phyloP scores from a whole-genome alignment of 352 stramenopile genomes.

The Phytophthora fragariae region DNA sequence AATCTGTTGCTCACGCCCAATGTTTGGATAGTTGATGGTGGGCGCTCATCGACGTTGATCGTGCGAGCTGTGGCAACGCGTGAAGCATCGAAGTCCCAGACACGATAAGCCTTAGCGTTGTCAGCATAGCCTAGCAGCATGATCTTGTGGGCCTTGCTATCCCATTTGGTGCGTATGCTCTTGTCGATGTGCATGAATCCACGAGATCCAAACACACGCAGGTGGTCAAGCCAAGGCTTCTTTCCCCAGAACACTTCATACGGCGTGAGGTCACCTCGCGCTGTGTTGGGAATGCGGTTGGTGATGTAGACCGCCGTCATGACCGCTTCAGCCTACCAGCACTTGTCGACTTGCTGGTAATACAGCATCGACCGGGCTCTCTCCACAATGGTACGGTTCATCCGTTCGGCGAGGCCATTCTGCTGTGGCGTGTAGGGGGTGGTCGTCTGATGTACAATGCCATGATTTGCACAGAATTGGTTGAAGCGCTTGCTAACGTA shows the following conservation, averaged over 20 bases:
- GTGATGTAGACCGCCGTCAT: slow-evolving; percentile 17
- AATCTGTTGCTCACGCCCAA: background rate
- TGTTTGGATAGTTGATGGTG: background rate
- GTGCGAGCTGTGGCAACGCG: slow-evolving; percentile 3
- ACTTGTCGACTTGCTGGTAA: slow-evolving; percentile 13
- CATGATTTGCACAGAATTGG: slow-evolving; percentile 8
- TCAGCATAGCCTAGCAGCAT: slow-evolving; percentile 17
- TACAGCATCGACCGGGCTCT: slow-evolving; percentile 13
- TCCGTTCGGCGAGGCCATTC: slow-evolving; percentile 25
- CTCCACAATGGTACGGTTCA: slow-evolving; percentile 21
- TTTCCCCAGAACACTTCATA: slow-evolving; percentile 13
- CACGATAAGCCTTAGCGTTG: slow-evolving; percentile 16
- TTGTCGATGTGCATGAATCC: slow-evolving; percentile 28
- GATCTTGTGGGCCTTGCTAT: slow-evolving; percentile 18
- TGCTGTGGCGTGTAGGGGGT: slow-evolving; percentile 16
- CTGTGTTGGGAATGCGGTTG: slow-evolving; percentile 18
- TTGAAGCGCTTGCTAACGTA: slow-evolving; percentile 22
- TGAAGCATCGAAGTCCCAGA: slow-evolving; percentile 10
- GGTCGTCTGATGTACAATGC: slow-evolving; percentile 23
- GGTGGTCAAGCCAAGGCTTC: slow-evolving; percentile 17
- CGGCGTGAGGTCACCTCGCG: background rate
- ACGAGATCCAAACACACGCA: slow-evolving; percentile 25
- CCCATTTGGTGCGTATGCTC: slow-evolving; percentile 10
- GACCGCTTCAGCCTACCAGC: slow-evolving; percentile 11
- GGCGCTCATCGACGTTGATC: slow-evolving; percentile 5